Conservation (phyloP, 2,329 filamentous ascomycete species). For the Pseudopyrenochaeta lycopersici region DNA sequence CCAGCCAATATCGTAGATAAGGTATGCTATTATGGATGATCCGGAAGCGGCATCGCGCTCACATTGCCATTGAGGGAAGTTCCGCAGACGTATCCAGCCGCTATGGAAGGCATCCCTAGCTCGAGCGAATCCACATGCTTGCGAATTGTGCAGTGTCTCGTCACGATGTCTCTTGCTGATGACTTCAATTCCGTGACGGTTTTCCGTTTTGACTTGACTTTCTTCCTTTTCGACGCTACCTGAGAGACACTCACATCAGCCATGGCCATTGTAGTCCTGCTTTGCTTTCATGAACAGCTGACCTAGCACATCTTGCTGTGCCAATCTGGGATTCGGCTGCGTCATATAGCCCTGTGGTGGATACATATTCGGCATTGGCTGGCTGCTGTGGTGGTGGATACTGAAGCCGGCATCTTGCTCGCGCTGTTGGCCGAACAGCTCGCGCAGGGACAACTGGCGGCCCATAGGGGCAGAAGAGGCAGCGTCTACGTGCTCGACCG, state of each 20-base stretch:
- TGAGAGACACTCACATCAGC: slow-evolving; percentile 25
- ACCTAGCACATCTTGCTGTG: slow-evolving; percentile 39
- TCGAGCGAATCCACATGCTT: not conserved
- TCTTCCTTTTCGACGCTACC: not conserved
- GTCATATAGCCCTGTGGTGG: slow-evolving; percentile 22
- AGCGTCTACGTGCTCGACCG: slow-evolving; percentile 42
- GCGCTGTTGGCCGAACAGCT: slow-evolving; percentile 65
- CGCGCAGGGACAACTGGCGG: slow-evolving; percentile 62
- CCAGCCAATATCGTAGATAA: slow-evolving; percentile 9
- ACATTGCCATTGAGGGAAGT: not conserved
- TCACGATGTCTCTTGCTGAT: not conserved
- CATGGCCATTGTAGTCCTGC: slow-evolving; percentile 44
- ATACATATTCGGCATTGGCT: slow-evolving; percentile 10
- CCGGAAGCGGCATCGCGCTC: not conserved
- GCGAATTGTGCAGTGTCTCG: not conserved
- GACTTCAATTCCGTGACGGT: not conserved
- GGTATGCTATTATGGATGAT: not conserved
- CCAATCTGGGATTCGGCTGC: slow-evolving; percentile 26
- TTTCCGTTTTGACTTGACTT: not conserved
- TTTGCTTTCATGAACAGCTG: slow-evolving; percentile 49
- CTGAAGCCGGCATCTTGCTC: slow-evolving; percentile 62
- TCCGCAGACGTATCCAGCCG: not conserved
- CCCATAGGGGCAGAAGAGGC: slow-evolving; percentile 57
- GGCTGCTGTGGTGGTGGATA: slow-evolving; percentile 55
- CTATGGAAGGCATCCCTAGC: not conserved